Base-by-base conservation (phyloP, 805 yeast species). In the Saccharomyces cerevisiae region DNA sequence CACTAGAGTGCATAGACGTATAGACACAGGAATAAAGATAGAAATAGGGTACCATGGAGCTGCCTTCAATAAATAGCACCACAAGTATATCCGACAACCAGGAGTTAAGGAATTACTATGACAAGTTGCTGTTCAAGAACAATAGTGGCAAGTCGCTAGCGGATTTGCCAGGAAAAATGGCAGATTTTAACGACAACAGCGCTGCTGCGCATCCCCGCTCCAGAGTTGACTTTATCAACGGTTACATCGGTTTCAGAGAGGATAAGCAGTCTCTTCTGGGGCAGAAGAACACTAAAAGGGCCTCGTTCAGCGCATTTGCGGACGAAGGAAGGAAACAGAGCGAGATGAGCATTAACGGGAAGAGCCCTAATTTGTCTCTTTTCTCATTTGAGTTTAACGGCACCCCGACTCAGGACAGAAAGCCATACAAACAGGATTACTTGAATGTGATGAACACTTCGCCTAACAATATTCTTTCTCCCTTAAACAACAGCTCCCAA, bases 11-110 rank as follows among this genome's bases (percentile, higher is more conserved):
- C 24, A 36, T 21, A 36, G 13, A 36, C 22, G 8, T 4, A 36
- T 21, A 36, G 22, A 36, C 24, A 36, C 3, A 10, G 21, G 14
- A 14, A 32, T 5, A 32, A 6, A 32, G 22, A 36, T 17, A 36
- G 13, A 36, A 17, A 17, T 17, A 36, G 8, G 24, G 22, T 10
- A 57, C 61, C 30, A 52, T 59, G 24, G 70, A 66, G 48, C 54
- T 69, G 32, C 72, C 71, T n/a, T 66, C 70, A n/a, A 64, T 69
- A 11, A 69, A 63, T 53, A 68, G 71, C 53, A 63, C 67, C 6
- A 67, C 72, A 8, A 63, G 69, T 55, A 59, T 69, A 27, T 69
- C 72, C 8, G 72, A 69, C 53, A 69, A 69, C 51, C 60, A 64
- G 36, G 69, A 63, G 43, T 55, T 69, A 49, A 64, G 63, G 53